Base-by-base conservation (phyloP, 352 stramenopile species). In the Phytophthora vignae region DNA sequence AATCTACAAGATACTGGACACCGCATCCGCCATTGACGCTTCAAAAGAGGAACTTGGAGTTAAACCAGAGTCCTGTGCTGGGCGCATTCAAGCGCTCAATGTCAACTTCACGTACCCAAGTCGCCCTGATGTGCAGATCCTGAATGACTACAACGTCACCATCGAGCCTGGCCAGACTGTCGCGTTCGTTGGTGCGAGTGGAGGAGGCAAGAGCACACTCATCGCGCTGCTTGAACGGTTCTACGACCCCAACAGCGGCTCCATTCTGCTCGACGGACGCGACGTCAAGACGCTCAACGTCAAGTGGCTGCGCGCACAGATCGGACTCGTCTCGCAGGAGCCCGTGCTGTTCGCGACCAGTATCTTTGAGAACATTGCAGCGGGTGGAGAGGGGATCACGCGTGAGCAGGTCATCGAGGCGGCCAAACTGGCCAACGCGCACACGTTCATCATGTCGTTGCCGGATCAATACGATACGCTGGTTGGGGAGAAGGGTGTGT, bases 341-440 rank as follows among this genome's bases (percentile, higher is more conserved):
- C 90, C 93, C n/a, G 90, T 92, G 25, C 79, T 98, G 19, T 98
- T 98, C 73, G 89, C 90, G 14, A 86, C 78, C n/a, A 93, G 82
- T 1, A 97, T 99, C 58, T 60, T 71, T 3, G 85, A 98, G n/a
- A 99, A 98, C 68, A 96, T 99, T 65, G 73, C 75, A 6, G 90
- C 85, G 33, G 92, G 87, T 36, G 83, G 71, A 17, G 78, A 78
- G 15, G 73, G 79, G 60, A 86, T 86, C 38, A 92, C 78, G 19
- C 76, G 83, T 10, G 84, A 89, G 25, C 84, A 92, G 67, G 85
- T 92, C 19, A 92, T 69, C 85, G 97, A 58, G 15, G 79, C 79
- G 0, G 74, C 76, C 11, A 82, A 88, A 55, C n/a, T 80, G 52
- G 70, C 76, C 11, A 85, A 84, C 38, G 77, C 74, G 2, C 79